Evolutionary conservation across 2,329 filamentous ascomycete species (phyloP), one percentile per base, ranked within the genome.

Genomic region (Colletotrichum musicola): DNA sequence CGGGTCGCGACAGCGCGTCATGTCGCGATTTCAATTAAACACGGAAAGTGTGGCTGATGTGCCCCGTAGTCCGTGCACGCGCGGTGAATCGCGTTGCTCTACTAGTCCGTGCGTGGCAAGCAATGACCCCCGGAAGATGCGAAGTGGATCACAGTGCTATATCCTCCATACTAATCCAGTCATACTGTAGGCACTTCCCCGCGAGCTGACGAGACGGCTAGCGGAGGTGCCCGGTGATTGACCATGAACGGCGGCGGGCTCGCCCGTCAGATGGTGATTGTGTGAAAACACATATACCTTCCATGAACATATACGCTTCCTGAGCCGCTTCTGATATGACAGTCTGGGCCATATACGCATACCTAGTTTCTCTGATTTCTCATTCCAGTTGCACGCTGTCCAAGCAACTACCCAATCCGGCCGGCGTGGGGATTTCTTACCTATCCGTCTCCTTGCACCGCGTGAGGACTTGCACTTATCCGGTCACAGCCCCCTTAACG

Each of bases 191-290:
- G 22, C 22, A 20, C 20, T 16, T 50, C 50, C 64, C 58, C 58
- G 42, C 51, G 46, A 42, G 40, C 40, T 42, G 40, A 42, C 40
- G 16, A 42, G 54, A 55, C 55, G 20, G 59, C 40, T 20, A 57
- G 50, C 66, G 66, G 66, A 69, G 66, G 42, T 66, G 62, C 49
- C 66, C 66, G 66, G 55, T 55, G 38, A 58, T 56, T 61, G 16
- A 66, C 42, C 56, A 66, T 40, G 40, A 50, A 56, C 35, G 62
- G 55, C 66, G 55, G 66, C 66, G 62, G 66, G 35, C 62, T 14
- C 35, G 64, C 55, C 66, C 66, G 66, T 62, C 42, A 49, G 44
- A 40, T 38, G 38, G 55, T 25, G 49, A 61, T 61, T 35, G 22
- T 30, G 42, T 30, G 38, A 58, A 47, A 61, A 60, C 50, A 25